Conservation (phyloP, 1,284 basidiomycete genomes). For the Pisolithus thermaeus region DNA sequence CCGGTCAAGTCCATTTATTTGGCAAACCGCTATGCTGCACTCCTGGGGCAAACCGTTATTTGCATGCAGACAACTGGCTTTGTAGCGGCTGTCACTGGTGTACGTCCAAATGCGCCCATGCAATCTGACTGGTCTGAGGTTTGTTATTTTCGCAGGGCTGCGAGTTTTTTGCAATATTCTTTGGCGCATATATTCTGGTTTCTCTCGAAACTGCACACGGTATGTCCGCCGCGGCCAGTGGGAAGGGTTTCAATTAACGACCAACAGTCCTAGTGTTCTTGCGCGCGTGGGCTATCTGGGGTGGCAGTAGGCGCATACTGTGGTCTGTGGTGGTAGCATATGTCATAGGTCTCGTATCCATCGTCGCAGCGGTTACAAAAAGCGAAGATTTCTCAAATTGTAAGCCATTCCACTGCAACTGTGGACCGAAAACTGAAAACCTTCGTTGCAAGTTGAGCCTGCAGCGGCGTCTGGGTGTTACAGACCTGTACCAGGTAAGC, state of each 20-base stretch:
- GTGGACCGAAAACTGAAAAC: not conserved
- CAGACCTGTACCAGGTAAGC: not conserved
- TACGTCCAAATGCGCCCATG: not conserved
- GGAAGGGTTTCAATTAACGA: not conserved
- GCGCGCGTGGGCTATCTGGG: slow-evolving; percentile 11
- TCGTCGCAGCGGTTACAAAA: not conserved
- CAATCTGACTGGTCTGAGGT: not conserved
- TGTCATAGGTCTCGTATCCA: not conserved
- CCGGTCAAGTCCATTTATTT: slow-evolving; percentile 5
- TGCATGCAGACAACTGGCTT: not conserved
- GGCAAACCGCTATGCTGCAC: slow-evolving; percentile 5
- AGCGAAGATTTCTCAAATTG: not conserved
- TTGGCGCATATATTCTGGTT: not conserved
- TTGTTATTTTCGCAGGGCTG: slow-evolving; percentile 1
- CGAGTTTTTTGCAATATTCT: not conserved
- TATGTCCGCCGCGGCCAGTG: not conserved
- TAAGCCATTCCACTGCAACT: not conserved
- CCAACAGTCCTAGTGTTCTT: slow-evolving; percentile 7
- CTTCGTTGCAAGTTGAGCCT: not conserved
- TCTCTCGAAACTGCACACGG: slow-evolving; percentile 9
- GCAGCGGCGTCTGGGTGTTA: not conserved
- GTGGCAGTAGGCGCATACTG: not conserved
- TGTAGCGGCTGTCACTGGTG: not conserved
- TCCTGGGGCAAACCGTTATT: slow-evolving; percentile 3
- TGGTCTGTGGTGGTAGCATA: not conserved